Evolutionary conservation across 1,284 basidiomycete species (phyloP), one percentile per base, ranked within the genome.

Genomic region (Cutaneotrichosporon daszewskae): DNA sequence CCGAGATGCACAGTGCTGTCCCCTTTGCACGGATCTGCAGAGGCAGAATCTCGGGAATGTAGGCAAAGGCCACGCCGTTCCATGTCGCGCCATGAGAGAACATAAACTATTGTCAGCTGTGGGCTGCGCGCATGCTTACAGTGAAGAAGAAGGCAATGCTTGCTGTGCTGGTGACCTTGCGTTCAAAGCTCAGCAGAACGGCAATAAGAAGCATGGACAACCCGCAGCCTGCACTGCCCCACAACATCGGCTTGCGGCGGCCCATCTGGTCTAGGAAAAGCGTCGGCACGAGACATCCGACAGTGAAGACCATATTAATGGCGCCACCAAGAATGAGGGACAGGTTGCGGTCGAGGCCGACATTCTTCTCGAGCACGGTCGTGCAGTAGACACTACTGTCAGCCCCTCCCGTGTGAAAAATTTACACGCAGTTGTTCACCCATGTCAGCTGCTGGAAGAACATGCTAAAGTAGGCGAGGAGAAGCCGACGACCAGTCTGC

Each of bases 371-470:
- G 29, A 54, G 54, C 32, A 57, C 53, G 27, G 60, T 57, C 0
- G 61, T 62, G 8, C 59, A 59, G n/a, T n/a, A n/a, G n/a, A n/a
- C n/a, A n/a, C n/a, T n/a, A n/a, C n/a, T n/a, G n/a, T n/a, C n/a
- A n/a, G n/a, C n/a, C n/a, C n/a, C n/a, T n/a, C n/a, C n/a, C n/a
- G n/a, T n/a, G n/a, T n/a, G n/a, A n/a, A n/a, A n/a, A n/a, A n/a
- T n/a, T n/a, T n/a, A n/a, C n/a, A n/a, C n/a, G 58, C 61, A 60
- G 50, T 52, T 36, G 34, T 60, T 60, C 43, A 68, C 69, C 34
- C 71, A 73, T 33, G 66, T 66, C 9, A 69, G 58, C 40, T 72
- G 69, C 45, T 71, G 69, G 59, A 71, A 65, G 36, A 64, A 57
- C 41, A 43, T 32, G 24, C 64, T 66, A 53, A 75, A 72, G 53